These are phyloP conservation scores for Fusarium luffae DNA, from an alignment of 2,329 filamentous ascomycete genomes.

Conservation along the genomic window DNA sequence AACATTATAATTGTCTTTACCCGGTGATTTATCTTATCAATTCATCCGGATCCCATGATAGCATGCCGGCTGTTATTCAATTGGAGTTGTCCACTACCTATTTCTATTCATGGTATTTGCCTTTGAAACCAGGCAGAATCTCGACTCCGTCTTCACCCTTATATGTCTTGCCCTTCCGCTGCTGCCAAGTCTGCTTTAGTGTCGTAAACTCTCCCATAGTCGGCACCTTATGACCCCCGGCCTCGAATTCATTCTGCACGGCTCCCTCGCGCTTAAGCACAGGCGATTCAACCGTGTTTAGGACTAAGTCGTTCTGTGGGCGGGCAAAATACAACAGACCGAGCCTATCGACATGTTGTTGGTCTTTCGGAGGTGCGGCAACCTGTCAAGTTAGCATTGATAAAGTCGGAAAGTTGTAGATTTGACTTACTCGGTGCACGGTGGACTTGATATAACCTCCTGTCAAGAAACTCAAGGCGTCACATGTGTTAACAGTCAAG, in stretches of 20 bases:
- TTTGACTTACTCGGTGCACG: conserved; percentile 50
- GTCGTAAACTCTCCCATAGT: conserved; percentile 54
- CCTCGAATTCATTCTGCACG: conserved; percentile 54
- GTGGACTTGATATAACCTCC: conserved; percentile 59
- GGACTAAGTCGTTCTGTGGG: conserved; percentile 52
- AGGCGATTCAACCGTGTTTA: conserved; percentile 54
- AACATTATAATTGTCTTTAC: too few relatives aligned
- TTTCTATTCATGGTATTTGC: neutral
- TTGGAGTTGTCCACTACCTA: too few relatives aligned
- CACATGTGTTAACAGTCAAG: conserved; percentile 63
- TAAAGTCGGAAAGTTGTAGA: neutral
- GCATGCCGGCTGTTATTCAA: too few relatives aligned
- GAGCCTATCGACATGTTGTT: conserved; percentile 58
- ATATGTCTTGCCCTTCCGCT: conserved; percentile 8
- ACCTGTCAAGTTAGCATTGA: conserved; percentile 36
- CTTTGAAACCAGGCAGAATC: neutral
- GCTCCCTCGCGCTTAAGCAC: conserved; percentile 50
- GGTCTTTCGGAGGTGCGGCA: conserved; percentile 54
- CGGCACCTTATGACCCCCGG: conserved; percentile 46
- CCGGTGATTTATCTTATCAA: rapidly evolving
- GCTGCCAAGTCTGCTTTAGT: conserved; percentile 53
- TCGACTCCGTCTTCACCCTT: neutral
- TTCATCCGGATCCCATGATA: too few relatives aligned
- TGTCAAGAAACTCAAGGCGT: conserved; percentile 60
- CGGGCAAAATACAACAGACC: conserved; percentile 64